Evolutionary conservation across 1,284 basidiomycete species (phyloP).

Genomic region (Cryptococcus maquisensis): DNA sequence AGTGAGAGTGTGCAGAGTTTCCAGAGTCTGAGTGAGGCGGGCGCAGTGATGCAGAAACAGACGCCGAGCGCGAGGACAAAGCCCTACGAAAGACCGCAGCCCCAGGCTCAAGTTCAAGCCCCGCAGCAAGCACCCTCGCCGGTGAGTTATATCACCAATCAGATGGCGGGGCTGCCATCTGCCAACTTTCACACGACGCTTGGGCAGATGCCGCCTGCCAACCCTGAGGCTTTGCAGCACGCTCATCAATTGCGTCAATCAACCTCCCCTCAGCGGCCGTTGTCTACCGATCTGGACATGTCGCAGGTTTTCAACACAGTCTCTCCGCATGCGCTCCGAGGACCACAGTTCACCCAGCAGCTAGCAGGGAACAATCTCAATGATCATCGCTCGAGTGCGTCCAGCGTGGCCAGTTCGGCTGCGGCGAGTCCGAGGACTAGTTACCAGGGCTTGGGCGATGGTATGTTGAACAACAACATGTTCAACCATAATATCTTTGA

Average conservation of each 20-base stretch:
- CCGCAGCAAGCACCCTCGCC: slow-evolving; percentile 14
- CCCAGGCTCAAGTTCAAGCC: slow-evolving; percentile 1
- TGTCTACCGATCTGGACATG: slow-evolving; percentile 4
- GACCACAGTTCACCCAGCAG: slow-evolving; percentile 27
- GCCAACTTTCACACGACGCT: neutral
- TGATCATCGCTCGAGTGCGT: slow-evolving; percentile 7
- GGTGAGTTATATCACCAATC: neutral
- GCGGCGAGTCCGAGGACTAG: slow-evolving; percentile 19
- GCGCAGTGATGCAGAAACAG: slow-evolving; percentile 40
- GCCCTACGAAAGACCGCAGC: slow-evolving; percentile 40
- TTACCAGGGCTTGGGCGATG: neutral
- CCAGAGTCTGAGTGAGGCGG: slow-evolving; percentile 39
- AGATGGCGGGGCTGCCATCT: neutral
- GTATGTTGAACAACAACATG: neutral
- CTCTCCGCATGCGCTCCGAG: slow-evolving; percentile 34
- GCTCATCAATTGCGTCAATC: neutral
- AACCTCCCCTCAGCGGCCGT: slow-evolving; percentile 6
- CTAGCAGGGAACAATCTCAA: neutral
- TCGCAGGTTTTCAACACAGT: slow-evolving; percentile 24
- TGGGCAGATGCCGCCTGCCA: neutral
- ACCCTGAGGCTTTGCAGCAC: neutral
- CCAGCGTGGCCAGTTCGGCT: slow-evolving; percentile 16
- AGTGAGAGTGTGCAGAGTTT: slow-evolving; percentile 41
- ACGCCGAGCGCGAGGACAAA: slow-evolving; percentile 37
- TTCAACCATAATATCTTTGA: neutral